Evolutionary conservation across 2,329 filamentous ascomycete genomes (phyloP), one percentile per base, ranked within the genome.

Genomic region (Nemania bipapillata): DNA sequence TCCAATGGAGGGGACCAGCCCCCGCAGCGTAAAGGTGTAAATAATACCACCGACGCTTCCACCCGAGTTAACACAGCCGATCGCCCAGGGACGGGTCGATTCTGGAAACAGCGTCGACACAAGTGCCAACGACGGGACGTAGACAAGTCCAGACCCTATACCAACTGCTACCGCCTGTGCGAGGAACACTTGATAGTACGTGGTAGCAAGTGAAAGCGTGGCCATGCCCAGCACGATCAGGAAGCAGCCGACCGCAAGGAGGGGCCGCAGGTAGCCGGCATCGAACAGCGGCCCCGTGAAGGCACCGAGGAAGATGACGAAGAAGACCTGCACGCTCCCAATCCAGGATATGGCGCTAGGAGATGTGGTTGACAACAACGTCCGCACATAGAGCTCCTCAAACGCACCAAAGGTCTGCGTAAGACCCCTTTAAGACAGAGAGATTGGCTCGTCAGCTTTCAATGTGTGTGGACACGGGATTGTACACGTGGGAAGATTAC

Each of bases 41-140:
- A 63, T 30, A 22, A 65, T 65, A 32, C 60, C 60, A 15, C 60
- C 63, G 74, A 86, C 84, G 2, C 86, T 85, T 17, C 87, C 88
- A 1, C 90, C 90, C 0, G 85, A 85, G 0, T 88, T 86, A 40
- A 86, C 83, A 5, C 90, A 81, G 0, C 87, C 86, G 52, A 91
- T 81, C 0, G 89, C 90, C 4, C 89, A 80, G 0, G 85, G 83
- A 11, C 87, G 83, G 54, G 84, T 86, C 66, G 80, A 83, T 54
- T 81, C 80, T 74, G 91, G 92, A 69, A 89, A 90, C 6, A 82
- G 80, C 40, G 80, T 72, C 57, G 79, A 79, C 22, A 89, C 77
- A 2, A 61, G 35, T 6, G 85, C 81, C 63, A 86, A 71, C 53
- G 85, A 83, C 55, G 87, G 82, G 73, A 85, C 83, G 78, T 87